Evolutionary conservation across 208 protist genomes (phyloP), one percentile per base, ranked within the genome.

Genomic region (Acanthamoeba healyi): DNA sequence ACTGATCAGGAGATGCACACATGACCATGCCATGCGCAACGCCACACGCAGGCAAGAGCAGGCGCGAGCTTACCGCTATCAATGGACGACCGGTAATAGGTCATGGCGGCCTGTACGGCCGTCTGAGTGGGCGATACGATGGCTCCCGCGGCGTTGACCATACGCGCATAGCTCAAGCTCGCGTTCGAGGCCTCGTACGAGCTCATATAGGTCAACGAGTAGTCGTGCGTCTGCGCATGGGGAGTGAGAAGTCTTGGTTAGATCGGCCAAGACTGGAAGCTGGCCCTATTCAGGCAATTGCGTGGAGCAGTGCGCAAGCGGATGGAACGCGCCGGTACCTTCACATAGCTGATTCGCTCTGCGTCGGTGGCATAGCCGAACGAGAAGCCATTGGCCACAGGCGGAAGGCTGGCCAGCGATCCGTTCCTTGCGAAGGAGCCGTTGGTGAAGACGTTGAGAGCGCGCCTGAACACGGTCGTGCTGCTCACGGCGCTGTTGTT

Each of bases 31-130:
- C n/a, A n/a, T n/a, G n/a, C n/a, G n/a, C n/a, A n/a, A n/a, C n/a
- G n/a, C n/a, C n/a, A n/a, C n/a, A n/a, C n/a, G n/a, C n/a, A n/a
- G n/a, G n/a, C n/a, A n/a, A n/a, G n/a, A n/a, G n/a, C n/a, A n/a
- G n/a, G 15, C n/a, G 58, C 58, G 15, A 67, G n/a, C 40, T 9
- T 17, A 82, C 42, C 72, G 17, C 14, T 40, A 29, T 82, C 58
- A 67, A 67, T 32, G 24, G 9, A 32, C n/a, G 15, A 34, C 5
- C 58, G 58, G 58, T 29, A 82, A 40, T 10, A 9, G 5, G 36
- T 82, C 72, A 82, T 82, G 72, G 72, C 72, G 14, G 72, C 72
- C 24, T 51, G 72, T 7, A 82, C 72, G 24, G 72, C 36, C 40
- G 36, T 51, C 17, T 44, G 72, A 6, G 72, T 82, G 12, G 72